A percentile compares a stretch with the other conserved stretches of the same genome.
Evolutionary conservation across 1,284 basidiomycete species (phyloP).

Genomic region (Cerrena zonata): DNA sequence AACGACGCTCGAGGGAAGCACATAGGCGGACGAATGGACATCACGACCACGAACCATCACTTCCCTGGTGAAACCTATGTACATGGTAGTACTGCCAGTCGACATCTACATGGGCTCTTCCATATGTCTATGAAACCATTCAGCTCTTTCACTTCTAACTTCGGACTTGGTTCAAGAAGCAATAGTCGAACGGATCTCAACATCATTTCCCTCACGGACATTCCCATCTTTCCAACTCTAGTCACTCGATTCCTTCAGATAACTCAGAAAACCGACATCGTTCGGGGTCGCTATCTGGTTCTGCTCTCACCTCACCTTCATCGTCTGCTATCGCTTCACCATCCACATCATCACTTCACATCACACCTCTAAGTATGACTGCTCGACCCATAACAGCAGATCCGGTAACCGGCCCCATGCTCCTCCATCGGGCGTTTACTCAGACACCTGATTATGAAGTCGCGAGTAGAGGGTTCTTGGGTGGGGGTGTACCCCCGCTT

Average conservation of each 20-base stretch:
- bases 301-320: slow-evolving; percentile 8
- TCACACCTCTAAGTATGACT: slow-evolving; percentile 15
- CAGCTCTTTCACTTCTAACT: slow-evolving; percentile 34
- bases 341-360: not conserved
- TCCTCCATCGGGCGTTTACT: slow-evolving; percentile 57
- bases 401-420: slow-evolving; percentile 31
- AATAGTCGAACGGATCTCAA: slow-evolving; percentile 29
- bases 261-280: slow-evolving; percentile 5
- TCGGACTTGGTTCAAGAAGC: slow-evolving; percentile 30
- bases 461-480: slow-evolving; percentile 77
- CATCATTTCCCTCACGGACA: slow-evolving; percentile 15
- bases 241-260: slow-evolving; percentile 2
- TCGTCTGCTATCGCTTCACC: slow-evolving; percentile 10
- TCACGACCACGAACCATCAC: slow-evolving; percentile 13
- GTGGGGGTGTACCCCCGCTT: slow-evolving; percentile 79
- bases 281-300: slow-evolving; percentile 4
- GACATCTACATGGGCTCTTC: slow-evolving; percentile 49
- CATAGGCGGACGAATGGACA: slow-evolving; percentile 10
- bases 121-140: slow-evolving; percentile 61
- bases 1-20: slow-evolving; percentile 23
- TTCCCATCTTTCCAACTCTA: slow-evolving; percentile 11
- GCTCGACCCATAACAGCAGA: slow-evolving; percentile 19
- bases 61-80: slow-evolving; percentile 44
- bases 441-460: slow-evolving; percentile 82
- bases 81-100: slow-evolving; percentile 45